Evolutionary conservation across 2,329 filamentous ascomycete genomes (phyloP), one percentile per base, ranked within the genome.

Genomic region (Paracoccidioides brasiliensis): DNA sequence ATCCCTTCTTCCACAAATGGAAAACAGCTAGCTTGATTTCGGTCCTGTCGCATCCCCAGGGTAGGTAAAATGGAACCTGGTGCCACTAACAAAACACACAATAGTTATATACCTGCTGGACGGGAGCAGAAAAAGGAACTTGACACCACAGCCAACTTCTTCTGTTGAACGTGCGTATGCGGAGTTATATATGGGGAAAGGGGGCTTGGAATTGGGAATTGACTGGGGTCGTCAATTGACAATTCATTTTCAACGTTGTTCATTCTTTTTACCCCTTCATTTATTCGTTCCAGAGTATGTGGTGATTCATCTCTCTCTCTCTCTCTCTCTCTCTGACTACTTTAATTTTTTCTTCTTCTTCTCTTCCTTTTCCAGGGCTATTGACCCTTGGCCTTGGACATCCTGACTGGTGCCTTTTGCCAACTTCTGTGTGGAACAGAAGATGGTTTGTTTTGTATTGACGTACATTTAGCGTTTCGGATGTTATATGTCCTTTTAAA

Each of bases 21-120:
- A 45, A 32, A 15, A 38, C 53, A 38, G 2, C n/a, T 49, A 15
- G 12, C 33, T 41, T 48, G 12, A 15, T 43, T 14, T 38, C 44
- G 22, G 30, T 32, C 38, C 14, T 28, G 10, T 15, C 28, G 37
- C 12, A 49, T 10, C 45, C 44, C 28, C n/a, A 30, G 22, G 5
- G 10, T 5, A 46, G 15, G 6, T 22, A 46, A 38, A 46, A 40
- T 5, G 4, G 51, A 43, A 43, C 30, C 22, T 9, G 28, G 40
- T 3, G n/a, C 46, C 32, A 3, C 22, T 9, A 41, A 32, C n/a
- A 41, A 42, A 35, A 38, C 6, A 15, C 22, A 54, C 10, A 22
- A 22, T 35, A 37, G 30, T 35, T 33, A 41, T 48, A 32, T 22
- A 32, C 38, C 54, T 46, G 54, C 54, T 52, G 54, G 54, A 38